Conservation (phyloP, 345 rosid species). For the Rhizophora mangle region DNA sequence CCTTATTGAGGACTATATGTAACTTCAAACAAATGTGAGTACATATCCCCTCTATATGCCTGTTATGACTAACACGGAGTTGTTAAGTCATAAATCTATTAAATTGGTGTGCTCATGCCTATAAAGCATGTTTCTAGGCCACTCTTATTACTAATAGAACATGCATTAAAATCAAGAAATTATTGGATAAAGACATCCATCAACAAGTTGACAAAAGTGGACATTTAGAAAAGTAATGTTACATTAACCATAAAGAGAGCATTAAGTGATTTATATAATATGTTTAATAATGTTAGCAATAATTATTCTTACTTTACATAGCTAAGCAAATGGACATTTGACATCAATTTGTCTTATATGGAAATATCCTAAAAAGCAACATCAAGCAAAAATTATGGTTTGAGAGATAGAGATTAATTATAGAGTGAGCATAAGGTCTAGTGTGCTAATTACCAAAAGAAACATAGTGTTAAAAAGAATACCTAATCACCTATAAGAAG, state of each 20-base stretch:
- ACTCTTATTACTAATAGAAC: conserved; percentile 20
- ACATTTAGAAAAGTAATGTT: conserved; percentile 21
- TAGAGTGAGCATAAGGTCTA: neutral
- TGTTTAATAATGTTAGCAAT: conserved; percentile 21
- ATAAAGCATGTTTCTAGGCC: conserved; percentile 35
- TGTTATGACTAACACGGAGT: too few species aligned
- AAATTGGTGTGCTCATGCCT: conserved; percentile 21
- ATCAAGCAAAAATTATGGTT: neutral
- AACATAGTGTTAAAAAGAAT: conserved; percentile 3
- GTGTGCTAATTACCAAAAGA: neutral
- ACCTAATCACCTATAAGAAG: conserved; percentile 87
- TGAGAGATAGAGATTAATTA: conserved; percentile 3
- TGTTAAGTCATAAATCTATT: conserved; percentile 1
- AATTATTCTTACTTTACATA: conserved; percentile 18
- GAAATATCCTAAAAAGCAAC: conserved; percentile 14
- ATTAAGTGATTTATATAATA: conserved; percentile 17
- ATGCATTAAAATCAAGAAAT: conserved; percentile 17
- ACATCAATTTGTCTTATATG: conserved; percentile 18
- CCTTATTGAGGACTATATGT: too few species aligned
- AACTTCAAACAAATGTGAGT: too few species aligned
- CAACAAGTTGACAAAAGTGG: conserved; percentile 29
- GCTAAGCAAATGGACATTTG: conserved; percentile 17
- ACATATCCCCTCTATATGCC: too few species aligned
- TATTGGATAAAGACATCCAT: conserved; percentile 29
- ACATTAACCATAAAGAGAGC: conserved; percentile 15